Evolutionary conservation across 495 filamentous ascomycete genomes (phyloP), one percentile per base, ranked within the genome.

Genomic region (Penicillium arizonense): DNA sequence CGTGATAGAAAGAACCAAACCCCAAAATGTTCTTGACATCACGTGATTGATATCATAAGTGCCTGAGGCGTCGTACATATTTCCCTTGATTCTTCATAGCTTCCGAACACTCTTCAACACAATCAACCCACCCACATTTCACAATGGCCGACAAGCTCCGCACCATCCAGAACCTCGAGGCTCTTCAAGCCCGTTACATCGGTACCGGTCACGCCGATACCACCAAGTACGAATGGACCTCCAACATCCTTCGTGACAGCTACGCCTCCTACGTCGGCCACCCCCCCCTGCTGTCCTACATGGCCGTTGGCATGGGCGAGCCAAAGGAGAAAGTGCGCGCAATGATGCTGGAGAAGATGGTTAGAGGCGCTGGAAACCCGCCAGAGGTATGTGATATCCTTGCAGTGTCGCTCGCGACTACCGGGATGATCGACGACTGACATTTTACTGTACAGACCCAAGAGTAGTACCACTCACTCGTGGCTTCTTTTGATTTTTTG

Each of bases 161-260:
- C 69, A 91, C 91, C 12, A 87, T 92, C 52, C 95, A 97, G 72
- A 94, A 97, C 65, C 93, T 99, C 62, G 95, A 97, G 74, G 83
- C 88, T 55, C 88, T 97, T 10, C 94, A 98, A 73, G 82, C 90
- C 60, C 91, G 91, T 44, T 95, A 94, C 76, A 77, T 98, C 63
- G 94, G 94, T 66, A 97, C 92, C 10, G 95, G 95, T n/a, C 92
- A 97, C 72, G 90, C 94, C 44, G 94, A 99, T 75, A 97, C 95
- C 8, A 97, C 94, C 13, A 91, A 88, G 64, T 91, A 82, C 83
- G 94, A 99, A 76, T 99, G 93, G 91, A 82, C 85, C 44, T 87
- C 86, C 28, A 99, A 99, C 70, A 87, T 94, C 64, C 80, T 92
- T 56, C 88, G 89, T 60, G 91, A 96, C 70, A 87, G 82, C 33